Evolutionary conservation across 257 asterid species (phyloP).

Genomic region (Jasminum sambac): DNA sequence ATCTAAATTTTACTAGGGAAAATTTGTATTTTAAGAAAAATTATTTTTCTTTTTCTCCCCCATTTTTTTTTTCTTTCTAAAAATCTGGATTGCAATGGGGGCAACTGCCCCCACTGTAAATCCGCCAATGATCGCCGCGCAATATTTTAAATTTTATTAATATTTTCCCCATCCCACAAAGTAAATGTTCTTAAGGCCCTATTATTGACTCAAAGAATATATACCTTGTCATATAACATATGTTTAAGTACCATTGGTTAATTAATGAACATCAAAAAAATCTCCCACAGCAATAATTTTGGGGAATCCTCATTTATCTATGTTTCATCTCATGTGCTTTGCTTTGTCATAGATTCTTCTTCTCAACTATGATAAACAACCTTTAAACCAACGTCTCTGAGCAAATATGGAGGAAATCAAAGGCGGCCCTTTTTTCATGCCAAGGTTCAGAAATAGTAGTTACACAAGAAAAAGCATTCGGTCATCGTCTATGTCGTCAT

Average conservation of each 20-base stretch:
- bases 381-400: neutral
- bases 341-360: constrained; percentile 15
- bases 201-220: no score
- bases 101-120: no score
- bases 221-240: no score
- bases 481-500: constrained; percentile 31
- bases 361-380: neutral
- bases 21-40: no score
- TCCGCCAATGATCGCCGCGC: no score
- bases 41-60: no score
- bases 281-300: neutral
- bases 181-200: no score
- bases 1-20: no score
- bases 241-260: neutral
- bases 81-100: no score
- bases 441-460: constrained; percentile 25
- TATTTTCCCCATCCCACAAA: no score
- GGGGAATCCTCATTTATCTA: neutral
- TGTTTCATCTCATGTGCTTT: neutral
- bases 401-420: constrained; percentile 20
- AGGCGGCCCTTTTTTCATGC: constrained; percentile 35
- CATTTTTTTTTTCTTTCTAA: no score
- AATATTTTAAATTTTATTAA: no score
- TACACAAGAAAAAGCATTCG: constrained; percentile 29
- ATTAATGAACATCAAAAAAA: neutral